Evolutionary conservation across 2,329 filamentous ascomycete species (phyloP), one percentile per base, ranked within the genome.

Genomic region (Botrytis cinerea): DNA sequence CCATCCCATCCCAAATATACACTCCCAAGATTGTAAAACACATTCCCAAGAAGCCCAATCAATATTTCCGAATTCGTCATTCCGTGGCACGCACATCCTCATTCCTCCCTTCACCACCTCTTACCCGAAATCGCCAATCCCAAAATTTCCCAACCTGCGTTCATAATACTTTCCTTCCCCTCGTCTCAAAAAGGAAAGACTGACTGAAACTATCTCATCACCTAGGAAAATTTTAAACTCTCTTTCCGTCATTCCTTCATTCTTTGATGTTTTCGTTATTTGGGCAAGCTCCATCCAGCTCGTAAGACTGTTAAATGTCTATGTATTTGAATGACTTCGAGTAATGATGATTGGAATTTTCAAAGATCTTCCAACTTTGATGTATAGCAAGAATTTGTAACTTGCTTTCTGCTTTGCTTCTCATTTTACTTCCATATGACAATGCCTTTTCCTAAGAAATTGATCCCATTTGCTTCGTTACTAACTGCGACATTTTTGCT

Each of bases 401-500:
- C 22, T 67, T 32, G 22, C 16, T 43, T n/a, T 9, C 59, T 22
- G 25, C 35, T 43, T 54, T 68, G 8, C 22, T 64, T 25, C 22
- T 38, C 25, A 38, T 28, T n/a, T 28, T 38, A 14, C 40, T n/a
- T 7, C 6, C 18, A 54, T 0, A 14, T 28, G 4, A 61, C 12
- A 1, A 72, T 72, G 71, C 51, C 71, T 18, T 69, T 69, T 32
- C 71, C 62, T 3, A 72, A 60, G 40, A 72, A 60, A 51, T 6
- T 69, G 3, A 46, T 72, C 28, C 40, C 71, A 7, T 46, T 71
- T 46, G 18, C 40, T 7, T 71, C 45, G 32, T 22, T 73, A 5
- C 32, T 73, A 16, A 71, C 72, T 0, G 38, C 54, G 4, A 28
- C 38, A 1, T 20, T 60, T 25, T 20, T 73, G 5, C 16, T 61